These are phyloP conservation scores for Pseudocohnilembus persalinus DNA, from an alignment of 169 alveolate species.

Conservation along the genomic window DNA sequence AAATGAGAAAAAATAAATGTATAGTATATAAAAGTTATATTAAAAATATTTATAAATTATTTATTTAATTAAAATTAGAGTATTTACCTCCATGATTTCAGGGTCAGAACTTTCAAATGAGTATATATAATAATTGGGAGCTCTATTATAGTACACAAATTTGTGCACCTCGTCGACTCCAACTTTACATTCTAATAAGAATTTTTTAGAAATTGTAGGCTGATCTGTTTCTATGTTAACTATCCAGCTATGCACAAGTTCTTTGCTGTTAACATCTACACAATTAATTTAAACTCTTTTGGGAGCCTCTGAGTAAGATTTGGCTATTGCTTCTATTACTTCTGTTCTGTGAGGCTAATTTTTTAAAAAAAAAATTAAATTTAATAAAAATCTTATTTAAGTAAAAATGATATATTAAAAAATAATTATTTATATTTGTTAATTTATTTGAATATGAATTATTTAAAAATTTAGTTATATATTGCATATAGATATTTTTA, in stretches of 20 bases:
- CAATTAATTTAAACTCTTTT: slow-evolving; percentile 25
- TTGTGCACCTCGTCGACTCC: background rate
- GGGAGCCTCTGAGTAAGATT: background rate
- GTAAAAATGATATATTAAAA: no score
- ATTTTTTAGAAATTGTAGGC: background rate
- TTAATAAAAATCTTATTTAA: no score
- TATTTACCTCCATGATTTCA: background rate
- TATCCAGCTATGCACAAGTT: background rate
- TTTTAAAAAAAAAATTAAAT: no score
- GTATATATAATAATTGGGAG: background rate
- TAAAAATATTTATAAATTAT: no score
- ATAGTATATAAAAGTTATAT: background rate
- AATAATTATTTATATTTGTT: no score
- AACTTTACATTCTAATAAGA: background rate
- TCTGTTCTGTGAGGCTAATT: slow-evolving; percentile 10
- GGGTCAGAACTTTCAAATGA: background rate
- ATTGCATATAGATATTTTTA: no score
- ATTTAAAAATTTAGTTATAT: no score
- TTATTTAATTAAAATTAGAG: no score
- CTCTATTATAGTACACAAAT: background rate
- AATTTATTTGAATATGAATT: no score
- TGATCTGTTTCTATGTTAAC: background rate
- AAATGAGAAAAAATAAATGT: no score
- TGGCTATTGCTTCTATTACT: background rate
- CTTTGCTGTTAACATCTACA: slow-evolving; percentile 25